These are phyloP conservation scores for Tylopilus subfusipes DNA, from an alignment of 768 basidiomycete genomes.

Conservation along the genomic window DNA sequence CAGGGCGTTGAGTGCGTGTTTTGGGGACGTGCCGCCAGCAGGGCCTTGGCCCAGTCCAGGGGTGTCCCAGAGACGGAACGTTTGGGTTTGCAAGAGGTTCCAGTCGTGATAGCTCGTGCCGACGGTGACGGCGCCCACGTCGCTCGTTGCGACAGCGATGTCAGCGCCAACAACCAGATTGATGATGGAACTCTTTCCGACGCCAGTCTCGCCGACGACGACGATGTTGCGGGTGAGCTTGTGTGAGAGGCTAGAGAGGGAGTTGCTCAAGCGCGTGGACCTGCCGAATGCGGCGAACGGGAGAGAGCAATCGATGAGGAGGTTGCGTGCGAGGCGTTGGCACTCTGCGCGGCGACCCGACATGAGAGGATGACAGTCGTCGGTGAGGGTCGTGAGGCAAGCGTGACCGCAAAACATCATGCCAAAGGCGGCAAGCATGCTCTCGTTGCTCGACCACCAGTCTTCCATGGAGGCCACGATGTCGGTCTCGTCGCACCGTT, in stretches of 20 bases:
- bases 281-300: constrained; percentile 2
- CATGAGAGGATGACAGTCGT: constrained; percentile 19
- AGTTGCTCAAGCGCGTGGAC: not conserved
- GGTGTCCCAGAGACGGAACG: constrained; percentile 27
- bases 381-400: constrained; percentile 23
- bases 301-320: constrained; percentile 22
- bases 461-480: constrained; percentile 21
- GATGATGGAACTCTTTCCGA: constrained; percentile 22
- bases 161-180: constrained; percentile 17
- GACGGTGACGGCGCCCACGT: constrained; percentile 16
- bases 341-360: constrained; percentile 14
- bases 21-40: constrained; percentile 9
- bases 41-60: constrained; percentile 19
- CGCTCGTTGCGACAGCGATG: constrained; percentile 14
- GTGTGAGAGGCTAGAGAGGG: constrained; percentile 8
- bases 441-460: constrained; percentile 19
- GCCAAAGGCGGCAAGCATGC: not conserved
- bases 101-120: constrained; percentile 25
- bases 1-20: constrained; percentile 16
- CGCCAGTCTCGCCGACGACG: constrained; percentile 39
- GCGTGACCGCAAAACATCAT: constrained; percentile 21
- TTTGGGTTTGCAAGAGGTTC: constrained; percentile 18
- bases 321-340: constrained; percentile 19
- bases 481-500: constrained; percentile 10
- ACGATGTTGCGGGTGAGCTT: constrained; percentile 32